Evolutionary conservation across 2,329 filamentous ascomycete species (phyloP).

Genomic region (Curvularia spicifera): DNA sequence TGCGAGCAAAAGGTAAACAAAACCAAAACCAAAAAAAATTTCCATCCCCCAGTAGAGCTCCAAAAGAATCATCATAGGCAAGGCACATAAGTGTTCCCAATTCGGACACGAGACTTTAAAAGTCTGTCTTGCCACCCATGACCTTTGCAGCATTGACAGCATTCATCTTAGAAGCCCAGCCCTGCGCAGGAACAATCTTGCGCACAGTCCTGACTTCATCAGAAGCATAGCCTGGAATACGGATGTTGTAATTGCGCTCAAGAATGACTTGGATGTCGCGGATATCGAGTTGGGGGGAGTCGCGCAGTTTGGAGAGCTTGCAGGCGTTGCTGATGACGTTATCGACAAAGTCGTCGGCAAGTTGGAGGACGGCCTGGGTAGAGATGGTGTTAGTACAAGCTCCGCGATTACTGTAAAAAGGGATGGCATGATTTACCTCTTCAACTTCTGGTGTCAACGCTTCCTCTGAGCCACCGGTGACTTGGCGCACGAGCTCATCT

Average conservation of each 20-base stretch:
- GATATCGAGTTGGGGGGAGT: conserved; percentile 86
- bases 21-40: not conserved
- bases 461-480: conserved; percentile 83
- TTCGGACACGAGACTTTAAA: conserved; percentile 27
- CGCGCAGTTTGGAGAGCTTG: conserved; percentile 89
- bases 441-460: conserved; percentile 90
- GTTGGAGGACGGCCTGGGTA: conserved; percentile 76
- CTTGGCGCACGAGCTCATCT: conserved; percentile 91
- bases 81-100: not conserved
- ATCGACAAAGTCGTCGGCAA: conserved; percentile 95
- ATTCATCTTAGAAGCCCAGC: conserved; percentile 97
- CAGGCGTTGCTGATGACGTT: conserved; percentile 86
- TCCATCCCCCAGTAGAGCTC: not conserved
- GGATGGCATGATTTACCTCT: conserved; percentile 68
- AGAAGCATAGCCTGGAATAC: conserved; percentile 90
- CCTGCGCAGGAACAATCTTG: conserved; percentile 85
- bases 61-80: not conserved
- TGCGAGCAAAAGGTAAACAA: not conserved
- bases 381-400: not conserved
- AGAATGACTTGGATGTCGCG: conserved; percentile 64
- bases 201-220: conserved; percentile 94
- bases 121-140: conserved; percentile 56
- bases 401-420: not conserved
- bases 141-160: conserved; percentile 93
- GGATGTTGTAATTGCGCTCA: conserved; percentile 73